phyloP scores from a whole-genome alignment of 176 grass and related monocot species.

The Juncus effusus region DNA sequence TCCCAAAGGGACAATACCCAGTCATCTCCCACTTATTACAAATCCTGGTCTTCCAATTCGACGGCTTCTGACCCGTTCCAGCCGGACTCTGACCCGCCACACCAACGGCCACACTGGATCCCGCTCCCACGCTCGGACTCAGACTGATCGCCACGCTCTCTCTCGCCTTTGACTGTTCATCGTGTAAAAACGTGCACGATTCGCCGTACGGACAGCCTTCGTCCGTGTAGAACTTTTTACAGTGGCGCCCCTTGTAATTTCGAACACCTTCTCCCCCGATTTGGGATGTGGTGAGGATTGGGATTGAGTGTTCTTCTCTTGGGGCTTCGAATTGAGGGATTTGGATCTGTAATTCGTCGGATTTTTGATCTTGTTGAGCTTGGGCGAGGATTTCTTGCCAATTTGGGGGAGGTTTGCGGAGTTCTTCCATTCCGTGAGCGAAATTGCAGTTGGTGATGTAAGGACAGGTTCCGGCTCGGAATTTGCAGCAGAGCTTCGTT shows the following conservation, averaged over 20 bases:
- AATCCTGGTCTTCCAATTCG: constrained; percentile 97
- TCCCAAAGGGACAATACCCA: constrained; percentile 94
- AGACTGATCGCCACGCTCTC: constrained; percentile 95
- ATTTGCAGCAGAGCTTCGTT: constrained; percentile 98
- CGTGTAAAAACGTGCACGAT: constrained; percentile 82
- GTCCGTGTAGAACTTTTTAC: constrained; percentile 99
- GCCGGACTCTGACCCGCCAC: constrained; percentile 14
- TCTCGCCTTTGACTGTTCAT: constrained; percentile 85
- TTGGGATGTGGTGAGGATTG: constrained; percentile 52
- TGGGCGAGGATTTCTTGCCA: constrained; percentile 89
- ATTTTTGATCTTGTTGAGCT: constrained; percentile 49
- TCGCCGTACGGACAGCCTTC: constrained; percentile 93
- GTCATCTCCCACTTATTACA: constrained; percentile 99
- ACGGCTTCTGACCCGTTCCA: constrained; percentile 50
- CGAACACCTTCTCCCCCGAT: constrained; percentile 41
- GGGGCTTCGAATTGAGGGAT: constrained; percentile 7
- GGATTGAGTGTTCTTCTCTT: constrained; percentile 74
- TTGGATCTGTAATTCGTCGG: constrained; percentile 2
- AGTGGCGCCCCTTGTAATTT: constrained; percentile 85
- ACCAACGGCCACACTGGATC: neutral
- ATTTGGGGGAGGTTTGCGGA: constrained; percentile 95
- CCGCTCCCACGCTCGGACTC: constrained; percentile 55
- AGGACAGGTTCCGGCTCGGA: constrained; percentile 79
- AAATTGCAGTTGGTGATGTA: constrained; percentile 98
- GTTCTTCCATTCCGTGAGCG: constrained; percentile 95